Evolutionary conservation across 208 protist genomes (phyloP).

Genomic region (Wallacemonas sp.): DNA sequence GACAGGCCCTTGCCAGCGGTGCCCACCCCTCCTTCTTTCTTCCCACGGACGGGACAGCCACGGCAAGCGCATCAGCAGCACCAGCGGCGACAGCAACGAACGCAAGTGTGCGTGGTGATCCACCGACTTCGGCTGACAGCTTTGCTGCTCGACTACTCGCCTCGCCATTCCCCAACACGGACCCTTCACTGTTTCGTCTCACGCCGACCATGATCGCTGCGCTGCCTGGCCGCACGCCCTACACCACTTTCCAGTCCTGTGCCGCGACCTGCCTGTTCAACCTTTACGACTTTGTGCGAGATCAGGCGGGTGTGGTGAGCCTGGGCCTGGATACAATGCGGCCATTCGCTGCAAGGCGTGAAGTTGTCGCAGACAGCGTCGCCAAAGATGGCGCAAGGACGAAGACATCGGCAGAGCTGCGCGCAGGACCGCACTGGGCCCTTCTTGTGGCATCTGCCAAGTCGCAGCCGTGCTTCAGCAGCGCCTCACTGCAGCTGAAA

Average conservation of each 20-base stretch:
- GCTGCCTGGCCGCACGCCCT: constrained; percentile 58
- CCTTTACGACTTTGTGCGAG: constrained; percentile 59
- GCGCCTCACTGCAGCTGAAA: constrained; percentile 62
- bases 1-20: not conserved
- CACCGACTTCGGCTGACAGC: no score
- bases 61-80: not conserved
- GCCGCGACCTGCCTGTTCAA: constrained; percentile 52
- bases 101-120: no score
- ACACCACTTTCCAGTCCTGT: constrained; percentile 56
- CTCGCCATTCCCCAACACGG: constrained; percentile 64
- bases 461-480: constrained; percentile 79
- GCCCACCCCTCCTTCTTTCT: not conserved
- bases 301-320: constrained; percentile 59
- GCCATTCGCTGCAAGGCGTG: constrained; percentile 21
- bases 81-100: not conserved
- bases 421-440: no score
- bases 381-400: not conserved
- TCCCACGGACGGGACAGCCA: not conserved
- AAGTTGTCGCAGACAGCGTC: no score
- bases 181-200: constrained; percentile 72
- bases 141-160: constrained; percentile 12
- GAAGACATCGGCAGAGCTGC: not conserved
- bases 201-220: constrained; percentile 50
- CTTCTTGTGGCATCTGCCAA: no score
- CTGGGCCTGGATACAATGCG: constrained; percentile 65